Percentiles rank a stretch among this genome's conserved stretches.
Conservation (phyloP, 305 asterid genomes). For the Solanum hybrid region DNA sequence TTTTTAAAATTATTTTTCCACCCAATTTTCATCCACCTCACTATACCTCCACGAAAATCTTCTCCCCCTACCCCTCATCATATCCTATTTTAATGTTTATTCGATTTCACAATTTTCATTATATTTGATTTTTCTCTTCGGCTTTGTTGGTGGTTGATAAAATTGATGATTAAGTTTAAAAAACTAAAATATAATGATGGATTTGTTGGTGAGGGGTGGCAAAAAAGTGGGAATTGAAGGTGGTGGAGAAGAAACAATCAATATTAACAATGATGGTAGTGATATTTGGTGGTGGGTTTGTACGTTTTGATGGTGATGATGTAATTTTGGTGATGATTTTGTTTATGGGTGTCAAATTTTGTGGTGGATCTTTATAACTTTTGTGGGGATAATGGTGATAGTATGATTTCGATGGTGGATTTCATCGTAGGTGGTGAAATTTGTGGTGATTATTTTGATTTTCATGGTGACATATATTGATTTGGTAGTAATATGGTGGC, state of each 20-base stretch:
- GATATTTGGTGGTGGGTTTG: background rate
- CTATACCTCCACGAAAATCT: background rate
- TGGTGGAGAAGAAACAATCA: background rate
- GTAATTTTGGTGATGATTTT: background rate
- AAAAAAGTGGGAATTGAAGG: background rate
- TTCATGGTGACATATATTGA: background rate
- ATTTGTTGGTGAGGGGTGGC: background rate
- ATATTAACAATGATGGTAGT: background rate
- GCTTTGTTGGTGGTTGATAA: background rate
- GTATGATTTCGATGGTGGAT: background rate
- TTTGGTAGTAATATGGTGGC: background rate
- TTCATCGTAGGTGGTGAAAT: background rate
- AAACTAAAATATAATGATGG: background rate
- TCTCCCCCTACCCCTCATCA: background rate
- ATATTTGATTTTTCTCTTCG: background rate
- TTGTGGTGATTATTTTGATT: background rate
- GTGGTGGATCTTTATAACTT: background rate
- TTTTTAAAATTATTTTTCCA: no score
- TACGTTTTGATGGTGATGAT: background rate
- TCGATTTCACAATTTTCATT: background rate
- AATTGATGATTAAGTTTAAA: background rate
- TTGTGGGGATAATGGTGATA: background rate
- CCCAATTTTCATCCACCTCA: background rate
- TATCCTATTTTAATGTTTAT: no score
- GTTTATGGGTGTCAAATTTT: background rate